Evolutionary conservation across 495 filamentous ascomycete species (phyloP), one percentile per base, ranked within the genome.

Genomic region (Clavariopsis aquatica): DNA sequence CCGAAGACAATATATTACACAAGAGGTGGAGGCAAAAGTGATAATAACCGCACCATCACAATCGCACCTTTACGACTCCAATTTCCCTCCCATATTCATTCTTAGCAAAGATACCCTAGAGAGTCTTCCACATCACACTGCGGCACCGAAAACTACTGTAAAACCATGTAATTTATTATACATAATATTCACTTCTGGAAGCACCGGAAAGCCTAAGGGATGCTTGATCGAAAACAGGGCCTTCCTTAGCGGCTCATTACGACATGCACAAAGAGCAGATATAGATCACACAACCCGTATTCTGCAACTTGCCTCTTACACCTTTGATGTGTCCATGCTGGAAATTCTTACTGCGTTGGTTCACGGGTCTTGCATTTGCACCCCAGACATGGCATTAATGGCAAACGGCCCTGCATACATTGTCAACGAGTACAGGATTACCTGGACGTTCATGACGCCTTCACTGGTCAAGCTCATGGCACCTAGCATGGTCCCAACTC

Each of bases 361-460:
- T 49, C 54, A 77, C 19, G 87, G 87, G 19, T 85, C 79, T 27
- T 83, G 79, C 59, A 75, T 88, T 7, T 89, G 87, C 71, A 78
- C 88, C 26, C 85, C 84, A 1, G 80, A 77, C 69, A 81, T 85
- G 49, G 76, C 85, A 13, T 80, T 84, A 20, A 75, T 83, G 10
- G 69, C 81, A 15, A 80, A 80, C 45, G 77, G 82, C 67, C 69
- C 82, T 12, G 72, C 78, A 9, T 76, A 76, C 49, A 76, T 78
- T 10, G 82, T 84, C 12, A 74, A 75, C 36, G 77, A 77, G 1
- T 71, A 83, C 64, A 68, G 77, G 20, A 81, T 83, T 7, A 79
- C 77, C 2, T 83, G 79, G 76, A 74, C 79, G 1, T 78, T 83
- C 69, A 71, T 86, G 54, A 87, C 84, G 3, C 82, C 84, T 0